Percentiles rank a stretch among this genome's conserved stretches.
phyloP scores from a whole-genome alignment of 2,329 filamentous ascomycete genomes.

The Calonectria naviculata region DNA sequence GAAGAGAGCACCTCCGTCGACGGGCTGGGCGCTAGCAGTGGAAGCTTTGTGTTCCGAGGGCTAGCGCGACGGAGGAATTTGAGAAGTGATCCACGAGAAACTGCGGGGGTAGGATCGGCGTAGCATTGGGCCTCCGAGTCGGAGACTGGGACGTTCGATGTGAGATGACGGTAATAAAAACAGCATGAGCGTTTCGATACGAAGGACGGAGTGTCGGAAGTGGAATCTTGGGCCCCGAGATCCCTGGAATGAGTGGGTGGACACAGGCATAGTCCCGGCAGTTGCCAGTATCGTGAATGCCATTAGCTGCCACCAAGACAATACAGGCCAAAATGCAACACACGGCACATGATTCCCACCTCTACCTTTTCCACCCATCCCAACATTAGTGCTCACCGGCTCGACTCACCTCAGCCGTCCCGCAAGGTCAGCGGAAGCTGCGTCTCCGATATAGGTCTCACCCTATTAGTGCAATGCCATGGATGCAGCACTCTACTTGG shows the following conservation, averaged over 20 bases:
- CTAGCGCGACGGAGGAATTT: conserved; percentile 30
- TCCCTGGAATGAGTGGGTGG: not conserved
- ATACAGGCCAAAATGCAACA: not conserved
- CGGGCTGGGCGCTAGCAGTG: conserved; percentile 37
- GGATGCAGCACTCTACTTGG: conserved; percentile 25
- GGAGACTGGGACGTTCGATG: not conserved
- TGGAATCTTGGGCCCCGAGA: not conserved
- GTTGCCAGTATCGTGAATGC: not conserved
- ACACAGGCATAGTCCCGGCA: not conserved
- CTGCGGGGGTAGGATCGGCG: not conserved
- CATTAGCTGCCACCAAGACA: not conserved
- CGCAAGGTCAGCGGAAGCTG: not conserved
- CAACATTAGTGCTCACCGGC: not conserved
- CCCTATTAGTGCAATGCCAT: not conserved
- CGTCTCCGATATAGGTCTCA: not conserved
- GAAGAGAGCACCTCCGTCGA: conserved; percentile 35
- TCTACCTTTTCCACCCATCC: no score
- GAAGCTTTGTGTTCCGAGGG: conserved; percentile 38
- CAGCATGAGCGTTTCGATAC: not conserved
- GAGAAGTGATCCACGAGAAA: conserved; percentile 8
- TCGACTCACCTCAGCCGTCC: not conserved
- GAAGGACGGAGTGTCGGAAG: not conserved
- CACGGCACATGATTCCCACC: not conserved
- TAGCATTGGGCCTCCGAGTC: not conserved
- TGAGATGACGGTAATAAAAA: not conserved